Percentiles rank a stretch among this genome's conserved stretches.
phyloP scores from a whole-genome alignment of 192 early-diverging fungal genomes.

The Rhizophagus clarus region DNA sequence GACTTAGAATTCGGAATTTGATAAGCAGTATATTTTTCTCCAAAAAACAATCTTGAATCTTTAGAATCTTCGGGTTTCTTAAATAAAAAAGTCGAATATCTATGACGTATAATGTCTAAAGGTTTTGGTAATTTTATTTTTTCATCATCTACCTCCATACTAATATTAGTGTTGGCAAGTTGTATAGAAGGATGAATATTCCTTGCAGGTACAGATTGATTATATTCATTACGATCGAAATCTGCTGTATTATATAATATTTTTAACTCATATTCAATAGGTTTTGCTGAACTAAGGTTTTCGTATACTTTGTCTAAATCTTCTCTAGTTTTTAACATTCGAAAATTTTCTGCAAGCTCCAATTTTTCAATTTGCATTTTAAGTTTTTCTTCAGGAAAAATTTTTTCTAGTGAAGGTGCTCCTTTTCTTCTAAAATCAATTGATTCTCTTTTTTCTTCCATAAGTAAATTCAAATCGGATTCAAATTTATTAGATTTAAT shows the following conservation, averaged over 20 bases:
- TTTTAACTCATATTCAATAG: not conserved
- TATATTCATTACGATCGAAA: not conserved
- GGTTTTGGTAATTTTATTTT: not conserved
- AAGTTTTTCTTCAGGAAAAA: not conserved
- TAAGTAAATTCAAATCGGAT: not conserved
- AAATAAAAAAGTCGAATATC: constrained; percentile 17
- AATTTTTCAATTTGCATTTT: not conserved
- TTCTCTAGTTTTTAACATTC: not conserved
- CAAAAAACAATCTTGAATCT: not conserved
- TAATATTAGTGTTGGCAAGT: not conserved
- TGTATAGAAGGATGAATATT: not conserved
- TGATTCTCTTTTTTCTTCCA: not conserved
- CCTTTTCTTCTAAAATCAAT: not conserved
- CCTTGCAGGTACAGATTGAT: not conserved
- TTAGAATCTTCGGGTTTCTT: not conserved
- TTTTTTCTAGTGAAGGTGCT: too few species aligned
- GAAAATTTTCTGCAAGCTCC: not conserved
- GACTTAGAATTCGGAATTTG: not conserved
- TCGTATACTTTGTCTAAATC: not conserved
- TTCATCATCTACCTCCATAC: not conserved
- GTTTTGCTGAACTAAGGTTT: not conserved
- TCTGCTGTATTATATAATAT: not conserved
- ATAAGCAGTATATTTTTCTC: constrained; percentile 17
- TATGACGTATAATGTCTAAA: not conserved
- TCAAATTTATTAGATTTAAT: not conserved